phyloP scores from a whole-genome alignment of 495 filamentous ascomycete species.

The Aspergillus conjunctus region DNA sequence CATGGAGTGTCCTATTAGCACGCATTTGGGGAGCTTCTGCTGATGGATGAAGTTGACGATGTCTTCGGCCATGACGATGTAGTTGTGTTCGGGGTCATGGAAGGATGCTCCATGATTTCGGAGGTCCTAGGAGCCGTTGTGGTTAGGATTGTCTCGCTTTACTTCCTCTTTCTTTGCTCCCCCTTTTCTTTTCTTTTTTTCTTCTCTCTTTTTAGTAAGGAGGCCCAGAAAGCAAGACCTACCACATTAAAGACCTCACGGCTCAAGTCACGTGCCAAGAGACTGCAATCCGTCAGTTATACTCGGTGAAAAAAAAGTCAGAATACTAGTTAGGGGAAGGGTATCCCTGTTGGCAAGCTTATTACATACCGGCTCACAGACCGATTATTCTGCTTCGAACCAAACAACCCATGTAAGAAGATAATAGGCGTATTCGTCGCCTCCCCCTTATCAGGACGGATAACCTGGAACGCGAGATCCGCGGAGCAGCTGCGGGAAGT shows the following conservation, averaged over 20 bases:
- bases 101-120: constrained; percentile 93
- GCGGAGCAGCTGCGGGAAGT: constrained; percentile 30
- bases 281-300: constrained; percentile 51
- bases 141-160: no score
- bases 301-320: constrained; percentile 26
- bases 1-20: constrained; percentile 95
- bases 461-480: constrained; percentile 47
- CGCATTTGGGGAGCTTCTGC: constrained; percentile 67
- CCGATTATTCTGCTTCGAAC: constrained; percentile 93
- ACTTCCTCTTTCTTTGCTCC: no score
- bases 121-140: constrained; percentile 63
- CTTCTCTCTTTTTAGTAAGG: no score
- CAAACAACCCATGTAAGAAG: constrained; percentile 92
- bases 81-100: constrained; percentile 77
- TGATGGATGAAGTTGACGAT: constrained; percentile 77
- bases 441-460: constrained; percentile 42
- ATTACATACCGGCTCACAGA: constrained; percentile 91
- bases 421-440: constrained; percentile 65
- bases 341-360: neutral
- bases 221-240: constrained; percentile 36
- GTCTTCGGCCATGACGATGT: constrained; percentile 83
- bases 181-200: no score
- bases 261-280: constrained; percentile 75
- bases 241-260: constrained; percentile 84
- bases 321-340: no score